Base-by-base conservation (phyloP, 768 basidiomycete genomes). In the Pilatotrama ljubarskyi region DNA sequence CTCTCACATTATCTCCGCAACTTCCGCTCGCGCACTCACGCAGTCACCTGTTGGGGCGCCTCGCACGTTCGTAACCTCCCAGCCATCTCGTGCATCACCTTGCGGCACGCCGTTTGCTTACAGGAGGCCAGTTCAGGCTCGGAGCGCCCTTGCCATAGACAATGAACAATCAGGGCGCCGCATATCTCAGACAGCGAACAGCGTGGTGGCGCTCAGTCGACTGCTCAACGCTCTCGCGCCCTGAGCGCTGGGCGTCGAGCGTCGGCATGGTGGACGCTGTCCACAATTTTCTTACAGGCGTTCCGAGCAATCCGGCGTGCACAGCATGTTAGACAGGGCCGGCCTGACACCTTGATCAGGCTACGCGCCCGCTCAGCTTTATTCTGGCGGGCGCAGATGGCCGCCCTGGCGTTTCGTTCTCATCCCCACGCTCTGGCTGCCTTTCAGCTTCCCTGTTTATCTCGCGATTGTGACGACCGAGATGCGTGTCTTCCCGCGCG, bases 1-100 rank as follows among this genome's bases (percentile, higher is more conserved):
- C 56, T 58, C 56, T 50, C 56, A 58, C 48, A 32, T 32, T 50
- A 58, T 42, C 56, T 42, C 56, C 48, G 40, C 48, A 57, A 32
- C 24, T n/a, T 18, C 26, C 36, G 24, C 25, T 18, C 7, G 17
- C n/a, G 24, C n/a, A 18, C n/a, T 29, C 14, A 7, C n/a, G 48
- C 48, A 35, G 26, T 44, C 22, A 14, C 38, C 36, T 15, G 6
- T n/a, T 40, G n/a, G 38, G 38, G 6, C n/a, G 5, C 38, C 9
- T 11, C 43, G 49, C 32, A 37, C 35, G 49, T 22, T 17, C 37
- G 18, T 25, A 20, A 40, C 36, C 8, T 7, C 22, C n/a, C 20
- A n/a, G n/a, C 49, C 18, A 5, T 20, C 43, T 10, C 43, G 24
- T 24, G 43, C 43, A 10, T 20, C 18, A 14, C 18, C 17, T 5